Percentiles rank a stretch among this genome's conserved stretches.
Evolutionary conservation across 2,329 filamentous ascomycete species (phyloP).

Genomic region (Cercospora nicotianae): DNA sequence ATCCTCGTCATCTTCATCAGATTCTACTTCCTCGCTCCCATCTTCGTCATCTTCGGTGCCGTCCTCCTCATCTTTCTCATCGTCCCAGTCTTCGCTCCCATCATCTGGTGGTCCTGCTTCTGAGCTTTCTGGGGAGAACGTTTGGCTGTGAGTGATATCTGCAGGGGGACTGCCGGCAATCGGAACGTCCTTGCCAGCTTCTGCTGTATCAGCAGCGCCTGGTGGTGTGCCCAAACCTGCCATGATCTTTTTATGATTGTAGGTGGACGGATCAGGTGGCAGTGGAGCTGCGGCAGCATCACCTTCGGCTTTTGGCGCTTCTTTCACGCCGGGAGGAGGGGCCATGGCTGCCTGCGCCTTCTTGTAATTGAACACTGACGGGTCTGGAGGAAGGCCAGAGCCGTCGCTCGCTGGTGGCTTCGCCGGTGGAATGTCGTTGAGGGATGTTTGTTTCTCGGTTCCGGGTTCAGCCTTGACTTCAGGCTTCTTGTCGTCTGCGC

Average conservation of each 20-base stretch:
- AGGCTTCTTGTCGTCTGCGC: conserved; percentile 38
- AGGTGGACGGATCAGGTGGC: conserved; percentile 43
- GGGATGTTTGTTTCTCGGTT: conserved; percentile 34
- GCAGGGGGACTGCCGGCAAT: conserved; percentile 52
- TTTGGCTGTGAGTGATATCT: conserved; percentile 37
- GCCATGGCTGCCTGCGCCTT: conserved; percentile 45
- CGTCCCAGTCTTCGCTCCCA: conserved; percentile 31
- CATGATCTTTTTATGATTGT: conserved; percentile 34
- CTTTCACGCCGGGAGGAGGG: conserved; percentile 43
- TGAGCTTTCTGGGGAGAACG: conserved; percentile 27
- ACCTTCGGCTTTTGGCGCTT: conserved; percentile 30
- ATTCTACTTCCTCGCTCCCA: conserved; percentile 33
- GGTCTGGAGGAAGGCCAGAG: conserved; percentile 48
- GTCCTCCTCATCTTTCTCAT: conserved; percentile 34
- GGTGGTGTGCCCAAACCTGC: conserved; percentile 47
- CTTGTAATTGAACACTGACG: conserved; percentile 25
- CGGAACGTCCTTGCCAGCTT: conserved; percentile 42
- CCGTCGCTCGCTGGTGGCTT: conserved; percentile 36
- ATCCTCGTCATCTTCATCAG: conserved; percentile 37
- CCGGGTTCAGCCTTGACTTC: conserved; percentile 42
- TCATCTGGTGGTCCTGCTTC: conserved; percentile 31
- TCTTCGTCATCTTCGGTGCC: conserved; percentile 35
- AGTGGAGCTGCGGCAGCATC: conserved; percentile 39
- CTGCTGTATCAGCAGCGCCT: conserved; percentile 35
- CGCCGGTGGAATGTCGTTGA: conserved; percentile 33